These are phyloP conservation scores for Dicorynia guianensis DNA, from an alignment of 306 rosid genomes.

Conservation along the genomic window DNA sequence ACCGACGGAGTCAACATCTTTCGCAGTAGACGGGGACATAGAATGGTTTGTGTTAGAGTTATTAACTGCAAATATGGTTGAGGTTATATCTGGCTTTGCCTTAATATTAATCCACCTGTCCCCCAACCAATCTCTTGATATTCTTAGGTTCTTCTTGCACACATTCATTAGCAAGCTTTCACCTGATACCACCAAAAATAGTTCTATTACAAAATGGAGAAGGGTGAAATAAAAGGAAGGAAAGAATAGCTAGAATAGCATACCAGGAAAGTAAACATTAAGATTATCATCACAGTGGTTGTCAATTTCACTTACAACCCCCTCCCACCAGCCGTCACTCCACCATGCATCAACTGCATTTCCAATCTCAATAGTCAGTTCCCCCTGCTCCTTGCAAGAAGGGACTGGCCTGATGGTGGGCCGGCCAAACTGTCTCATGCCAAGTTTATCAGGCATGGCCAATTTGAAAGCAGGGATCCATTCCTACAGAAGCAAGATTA, in stretches of 20 bases:
- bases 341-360: constrained; percentile 96
- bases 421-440: constrained; percentile 81
- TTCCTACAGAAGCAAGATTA: constrained; percentile 66
- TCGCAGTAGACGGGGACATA: constrained; percentile 46
- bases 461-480: constrained; percentile 84
- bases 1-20: constrained; percentile 53
- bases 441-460: constrained; percentile 89
- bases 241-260: constrained; percentile 25
- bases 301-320: constrained; percentile 69
- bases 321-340: constrained; percentile 99
- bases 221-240: not conserved
- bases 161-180: constrained; percentile 72
- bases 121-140: constrained; percentile 90
- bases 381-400: constrained; percentile 55
- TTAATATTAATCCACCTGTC: constrained; percentile 72
- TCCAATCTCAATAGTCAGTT: constrained; percentile 47
- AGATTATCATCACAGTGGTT: constrained; percentile 48
- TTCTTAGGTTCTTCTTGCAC: constrained; percentile 73
- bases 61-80: constrained; percentile 51
- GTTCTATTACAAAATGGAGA: constrained; percentile 12
- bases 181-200: constrained; percentile 57
- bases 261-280: constrained; percentile 86
- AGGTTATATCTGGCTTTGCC: constrained; percentile 69
- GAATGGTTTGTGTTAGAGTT: constrained; percentile 52
- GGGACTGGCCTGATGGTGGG: constrained; percentile 81